Evolutionary conservation across 2,329 filamentous ascomycete species (phyloP), one percentile per base, ranked within the genome.

Genomic region (Xylaria sp.): DNA sequence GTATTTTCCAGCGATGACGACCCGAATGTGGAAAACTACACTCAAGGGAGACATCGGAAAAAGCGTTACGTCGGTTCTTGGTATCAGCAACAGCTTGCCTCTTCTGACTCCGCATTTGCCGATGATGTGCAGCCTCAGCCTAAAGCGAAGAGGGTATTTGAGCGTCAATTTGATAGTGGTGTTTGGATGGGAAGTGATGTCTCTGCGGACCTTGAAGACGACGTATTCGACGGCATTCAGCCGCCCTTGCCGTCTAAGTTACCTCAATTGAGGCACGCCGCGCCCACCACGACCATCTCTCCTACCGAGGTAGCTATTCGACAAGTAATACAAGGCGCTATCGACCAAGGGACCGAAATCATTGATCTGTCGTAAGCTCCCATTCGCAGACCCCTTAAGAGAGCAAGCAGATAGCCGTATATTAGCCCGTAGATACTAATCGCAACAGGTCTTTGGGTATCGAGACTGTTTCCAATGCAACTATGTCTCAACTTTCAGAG

Each of bases 1-100:
- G 70, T 90, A 21, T 91, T 91, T 70, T 90, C 86, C 3, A 87
- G 85, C 67, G 88, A 91, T 54, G 87, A 90, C 63, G 87, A 89
- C 52, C 84, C 85, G 2, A 81, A 82, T 1, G 69, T 86, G 44
- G 85, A 89, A 56, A 87, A 87, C 63, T 89, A 89, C 64, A 73
- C 77, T 20, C 74, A 80, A 44, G 78, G 77, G 1, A 75, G 78
- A 21, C 77, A 79, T 59, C 79, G 81, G 56, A 90, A 89, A 74
- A 79, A 77, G 63, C 79, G 82, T 44, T 86, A 87, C 57, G 74
- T 83, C 40, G 88, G 88, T 3, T 80, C 86, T 4, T 91, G 87
- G 88, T 90, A 82, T 68, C 79, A 81, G 54, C 85, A 87, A 66
- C 77, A 78, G 39, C 78, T 75, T n/a, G 71, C 70, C 45, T 81